phyloP scores from a whole-genome alignment of 2,329 filamentous ascomycete genomes.

The Knufia fluminis region DNA sequence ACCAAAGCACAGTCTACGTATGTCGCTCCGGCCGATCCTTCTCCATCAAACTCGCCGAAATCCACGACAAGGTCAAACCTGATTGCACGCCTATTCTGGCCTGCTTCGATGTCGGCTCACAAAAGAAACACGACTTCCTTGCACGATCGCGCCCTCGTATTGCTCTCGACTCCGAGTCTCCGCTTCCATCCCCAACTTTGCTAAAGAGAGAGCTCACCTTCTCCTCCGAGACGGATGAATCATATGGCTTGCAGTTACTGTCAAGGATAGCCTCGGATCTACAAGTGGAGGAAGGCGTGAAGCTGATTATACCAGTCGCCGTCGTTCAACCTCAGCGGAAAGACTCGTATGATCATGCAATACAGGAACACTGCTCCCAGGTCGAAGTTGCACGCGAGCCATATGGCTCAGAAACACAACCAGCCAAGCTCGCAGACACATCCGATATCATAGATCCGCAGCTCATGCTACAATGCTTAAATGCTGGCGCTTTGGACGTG shows the following conservation, averaged over 20 bases:
- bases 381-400: conserved; percentile 14
- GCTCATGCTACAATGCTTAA: conserved; percentile 62
- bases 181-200: conserved; percentile 24
- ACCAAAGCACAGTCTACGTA: conserved; percentile 41
- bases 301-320: conserved; percentile 42
- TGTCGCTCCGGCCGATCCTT: conserved; percentile 46
- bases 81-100: conserved; percentile 47
- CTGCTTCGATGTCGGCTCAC: conserved; percentile 44
- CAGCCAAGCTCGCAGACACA: conserved; percentile 21
- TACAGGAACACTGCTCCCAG: conserved; percentile 5
- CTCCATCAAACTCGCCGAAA: conserved; percentile 43
- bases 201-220: conserved; percentile 33
- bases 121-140: conserved; percentile 29
- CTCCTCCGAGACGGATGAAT: conserved; percentile 35
- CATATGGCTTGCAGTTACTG: conserved; percentile 41
- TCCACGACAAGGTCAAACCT: conserved; percentile 32
- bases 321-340: conserved; percentile 30
- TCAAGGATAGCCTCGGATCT: conserved; percentile 42
- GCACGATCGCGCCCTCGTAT: conserved; percentile 11
- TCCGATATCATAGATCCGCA: conserved; percentile 40
- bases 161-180: conserved; percentile 26
- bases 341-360: conserved; percentile 18
- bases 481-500: conserved; percentile 79
- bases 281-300: conserved; percentile 40
- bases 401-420: conserved; percentile 15